Evolutionary conservation across 495 filamentous ascomycete genomes (phyloP).

Genomic region (Talaromyces borbonicus): DNA sequence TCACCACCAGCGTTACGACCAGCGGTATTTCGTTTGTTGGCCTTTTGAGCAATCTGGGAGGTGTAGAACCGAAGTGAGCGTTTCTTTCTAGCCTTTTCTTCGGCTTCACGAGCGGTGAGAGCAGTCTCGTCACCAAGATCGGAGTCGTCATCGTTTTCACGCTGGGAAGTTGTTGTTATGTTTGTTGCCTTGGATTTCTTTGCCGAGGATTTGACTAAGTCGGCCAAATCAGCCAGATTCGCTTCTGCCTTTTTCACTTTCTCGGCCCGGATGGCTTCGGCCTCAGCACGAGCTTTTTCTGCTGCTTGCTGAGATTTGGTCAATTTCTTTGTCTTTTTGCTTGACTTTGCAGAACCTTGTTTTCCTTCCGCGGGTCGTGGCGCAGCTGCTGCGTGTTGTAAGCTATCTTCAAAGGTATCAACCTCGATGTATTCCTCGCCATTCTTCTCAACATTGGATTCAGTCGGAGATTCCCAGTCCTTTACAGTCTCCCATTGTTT

Average conservation of each 20-base stretch:
- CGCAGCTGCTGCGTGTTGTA: constrained; percentile 8
- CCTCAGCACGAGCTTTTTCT: constrained; percentile 40
- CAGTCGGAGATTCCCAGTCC: constrained; percentile 27
- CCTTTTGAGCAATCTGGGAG: constrained; percentile 86
- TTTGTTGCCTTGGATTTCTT: constrained; percentile 27
- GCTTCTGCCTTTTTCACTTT: constrained; percentile 48
- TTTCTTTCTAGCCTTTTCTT: constrained; percentile 76
- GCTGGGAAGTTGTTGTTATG: constrained; percentile 20
- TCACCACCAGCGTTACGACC: constrained; percentile 84
- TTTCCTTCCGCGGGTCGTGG: constrained; percentile 15
- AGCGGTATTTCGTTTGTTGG: constrained; percentile 72
- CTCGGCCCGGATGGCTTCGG: constrained; percentile 45
- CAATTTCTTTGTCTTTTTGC: constrained; percentile 32
- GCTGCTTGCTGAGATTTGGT: constrained; percentile 41
- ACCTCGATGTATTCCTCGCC: background rate
- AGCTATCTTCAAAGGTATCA: background rate
- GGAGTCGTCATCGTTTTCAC: constrained; percentile 36
- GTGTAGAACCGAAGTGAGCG: constrained; percentile 94
- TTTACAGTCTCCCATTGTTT: constrained; percentile 73
- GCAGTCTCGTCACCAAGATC: constrained; percentile 60
- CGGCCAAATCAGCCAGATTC: constrained; percentile 58
- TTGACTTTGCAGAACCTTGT: constrained; percentile 16
- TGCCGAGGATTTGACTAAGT: constrained; percentile 25
- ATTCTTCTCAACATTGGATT: constrained; percentile 13
- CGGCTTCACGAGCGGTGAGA: constrained; percentile 53